Conservation (phyloP, 768 basidiomycete genomes). For the Scleroderma citrinum region DNA sequence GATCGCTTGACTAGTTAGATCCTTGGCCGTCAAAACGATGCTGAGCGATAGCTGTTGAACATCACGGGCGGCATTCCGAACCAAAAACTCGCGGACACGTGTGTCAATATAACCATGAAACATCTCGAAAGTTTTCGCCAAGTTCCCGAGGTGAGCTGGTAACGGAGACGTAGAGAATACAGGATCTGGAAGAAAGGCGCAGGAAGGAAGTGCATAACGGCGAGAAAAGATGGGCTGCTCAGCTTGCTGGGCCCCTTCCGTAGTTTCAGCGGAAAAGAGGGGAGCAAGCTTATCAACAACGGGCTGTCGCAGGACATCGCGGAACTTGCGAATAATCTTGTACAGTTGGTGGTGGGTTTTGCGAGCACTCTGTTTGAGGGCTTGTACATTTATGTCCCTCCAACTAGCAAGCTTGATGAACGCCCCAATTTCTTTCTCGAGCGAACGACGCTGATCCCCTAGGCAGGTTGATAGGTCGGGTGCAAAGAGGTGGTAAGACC, state of each 20-base stretch:
- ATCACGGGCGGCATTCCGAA: conserved; percentile 31
- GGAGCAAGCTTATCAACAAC: conserved; percentile 37
- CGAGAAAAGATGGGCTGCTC: conserved; percentile 9
- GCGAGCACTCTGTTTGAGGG: conserved; percentile 86
- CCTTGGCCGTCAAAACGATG: conserved; percentile 57
- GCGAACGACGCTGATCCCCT: conserved; percentile 42
- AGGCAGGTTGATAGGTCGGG: conserved; percentile 44
- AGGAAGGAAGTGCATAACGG: neutral
- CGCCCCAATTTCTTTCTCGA: conserved; percentile 78
- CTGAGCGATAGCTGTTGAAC: conserved; percentile 55
- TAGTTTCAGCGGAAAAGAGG: conserved; percentile 26
- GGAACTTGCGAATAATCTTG: conserved; percentile 86
- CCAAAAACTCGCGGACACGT: conserved; percentile 39
- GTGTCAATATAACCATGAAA: conserved; percentile 42
- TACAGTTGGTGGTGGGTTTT: conserved; percentile 88
- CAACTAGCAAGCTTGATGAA: conserved; percentile 96
- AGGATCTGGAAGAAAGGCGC: conserved; percentile 1
- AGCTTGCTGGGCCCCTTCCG: conserved; percentile 23
- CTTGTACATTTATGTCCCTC: conserved; percentile 95
- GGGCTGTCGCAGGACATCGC: conserved; percentile 81
- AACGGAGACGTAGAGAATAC: neutral
- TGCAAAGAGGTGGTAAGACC: conserved; percentile 61
- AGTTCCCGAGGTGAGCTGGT: conserved; percentile 40
- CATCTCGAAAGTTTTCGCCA: conserved; percentile 44
- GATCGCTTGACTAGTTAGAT: conserved; percentile 44